Evolutionary conservation across 2,329 filamentous ascomycete genomes (phyloP), one percentile per base, ranked within the genome.

Genomic region (Stromatinia cepivora): DNA sequence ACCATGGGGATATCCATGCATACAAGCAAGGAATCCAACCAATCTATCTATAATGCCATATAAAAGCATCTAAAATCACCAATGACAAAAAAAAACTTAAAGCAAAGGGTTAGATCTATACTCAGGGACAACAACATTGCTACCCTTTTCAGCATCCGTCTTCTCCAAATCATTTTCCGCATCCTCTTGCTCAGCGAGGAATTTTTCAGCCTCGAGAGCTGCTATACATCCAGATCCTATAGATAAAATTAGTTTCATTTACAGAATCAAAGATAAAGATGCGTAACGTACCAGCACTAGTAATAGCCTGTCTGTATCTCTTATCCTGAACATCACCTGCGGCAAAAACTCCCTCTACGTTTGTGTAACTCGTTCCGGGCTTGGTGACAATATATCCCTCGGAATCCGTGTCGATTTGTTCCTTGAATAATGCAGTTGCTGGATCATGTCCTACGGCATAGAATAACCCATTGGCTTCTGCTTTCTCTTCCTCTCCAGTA

Each of bases 291-390:
- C 93, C 94, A 76, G 95, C 95, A 82, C 94, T 97, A 73, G 95
- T 99, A 75, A 99, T 96, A 59, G 95, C 95, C 84, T 99, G 95
- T 79, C 95, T 88, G 81, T 99, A 99, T 79, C 90, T 89, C 90
- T 98, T 99, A 80, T 99, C 96, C 84, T 99, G 95, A 13, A 99
- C 96, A 79, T 99, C 95, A 73, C 95, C 95, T 13, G 94, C 95
- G 50, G 95, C 95, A 79, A 97, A 99, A 28, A 99, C 93, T 80
- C 95, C 95, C 79, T 93, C 88, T 8, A 97, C 81, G 81, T 88
- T 97, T 61, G 95, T 99, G 78, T 91, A 85, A 70, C 93, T 93
- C 58, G 93, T 94, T 69, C 95, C 96, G 4, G 95, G 91, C 81
- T 91, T 88, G 69, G 95, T 99, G 76, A 93, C 80, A 70, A 99